Evolutionary conservation across 2,329 filamentous ascomycete species (phyloP).

Genomic region (Apiospora sp.): DNA sequence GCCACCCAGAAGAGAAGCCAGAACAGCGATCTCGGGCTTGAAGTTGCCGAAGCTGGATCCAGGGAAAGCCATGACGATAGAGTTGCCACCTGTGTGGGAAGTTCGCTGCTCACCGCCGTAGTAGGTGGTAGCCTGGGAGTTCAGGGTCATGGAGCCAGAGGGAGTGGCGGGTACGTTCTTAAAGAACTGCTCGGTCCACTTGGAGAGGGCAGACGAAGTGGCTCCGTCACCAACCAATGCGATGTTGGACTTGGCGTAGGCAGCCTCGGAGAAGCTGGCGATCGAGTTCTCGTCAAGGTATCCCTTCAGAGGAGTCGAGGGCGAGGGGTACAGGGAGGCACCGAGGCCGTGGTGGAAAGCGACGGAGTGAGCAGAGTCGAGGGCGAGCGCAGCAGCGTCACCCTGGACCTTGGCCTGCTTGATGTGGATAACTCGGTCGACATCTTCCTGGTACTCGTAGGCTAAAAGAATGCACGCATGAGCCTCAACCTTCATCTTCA

Average conservation of each 20-base stretch:
- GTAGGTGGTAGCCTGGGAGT: slow-evolving; percentile 79
- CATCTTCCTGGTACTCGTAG: slow-evolving; percentile 89
- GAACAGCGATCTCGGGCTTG: slow-evolving; percentile 90
- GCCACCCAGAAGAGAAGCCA: slow-evolving; percentile 88
- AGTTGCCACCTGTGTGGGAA: slow-evolving; percentile 78
- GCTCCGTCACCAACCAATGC: slow-evolving; percentile 91
- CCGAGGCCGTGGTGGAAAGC: slow-evolving; percentile 80
- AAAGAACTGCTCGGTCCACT: slow-evolving; percentile 96
- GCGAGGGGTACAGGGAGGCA: slow-evolving; percentile 75
- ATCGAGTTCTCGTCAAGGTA: slow-evolving; percentile 83
- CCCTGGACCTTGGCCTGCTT: slow-evolving; percentile 78
- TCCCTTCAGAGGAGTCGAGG: slow-evolving; percentile 75
- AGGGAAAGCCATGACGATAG: slow-evolving; percentile 90
- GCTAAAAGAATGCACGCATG: slow-evolving; percentile 58
- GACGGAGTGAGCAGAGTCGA: slow-evolving; percentile 78
- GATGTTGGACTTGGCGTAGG: slow-evolving; percentile 90
- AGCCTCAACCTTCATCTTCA: slow-evolving; percentile 15
- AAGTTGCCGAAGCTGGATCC: slow-evolving; percentile 82
- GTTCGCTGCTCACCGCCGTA: slow-evolving; percentile 94
- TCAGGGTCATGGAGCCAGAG: slow-evolving; percentile 60
- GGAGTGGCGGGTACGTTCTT: slow-evolving; percentile 67
- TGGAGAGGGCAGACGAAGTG: slow-evolving; percentile 75
- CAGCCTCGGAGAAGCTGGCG: slow-evolving; percentile 76
- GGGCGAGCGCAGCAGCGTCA: slow-evolving; percentile 71
- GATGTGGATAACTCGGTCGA: slow-evolving; percentile 77